Evolutionary conservation across 1,284 basidiomycete genomes (phyloP).

Genomic region (Hortiboletus rubellus): DNA sequence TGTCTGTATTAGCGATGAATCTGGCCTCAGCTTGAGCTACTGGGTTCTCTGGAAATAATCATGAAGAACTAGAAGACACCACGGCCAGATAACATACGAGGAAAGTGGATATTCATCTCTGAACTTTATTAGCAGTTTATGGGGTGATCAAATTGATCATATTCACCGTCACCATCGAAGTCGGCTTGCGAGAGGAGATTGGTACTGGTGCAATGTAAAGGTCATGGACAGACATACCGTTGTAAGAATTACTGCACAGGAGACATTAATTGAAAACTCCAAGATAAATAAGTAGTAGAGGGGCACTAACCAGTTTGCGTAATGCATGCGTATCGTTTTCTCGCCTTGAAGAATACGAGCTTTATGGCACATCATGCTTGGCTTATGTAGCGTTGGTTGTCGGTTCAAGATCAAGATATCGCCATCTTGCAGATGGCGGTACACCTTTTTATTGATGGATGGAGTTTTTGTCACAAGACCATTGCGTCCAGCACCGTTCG

Average conservation of each 20-base stretch:
- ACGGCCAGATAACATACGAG: constrained; percentile 60
- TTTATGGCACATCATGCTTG: constrained; percentile 99
- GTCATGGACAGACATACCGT: constrained; percentile 54
- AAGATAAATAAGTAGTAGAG: background rate
- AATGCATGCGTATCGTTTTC: constrained; percentile 99
- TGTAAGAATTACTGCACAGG: constrained; percentile 87
- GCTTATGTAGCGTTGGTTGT: constrained; percentile 98
- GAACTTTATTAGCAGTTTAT: constrained; percentile 16
- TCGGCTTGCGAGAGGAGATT: constrained; percentile 63
- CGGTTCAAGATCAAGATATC: constrained; percentile 97
- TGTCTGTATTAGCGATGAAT: constrained; percentile 97
- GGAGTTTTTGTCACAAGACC: constrained; percentile 71
- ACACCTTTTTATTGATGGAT: constrained; percentile 95
- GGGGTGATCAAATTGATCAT: constrained; percentile 1
- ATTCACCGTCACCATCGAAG: constrained; percentile 94
- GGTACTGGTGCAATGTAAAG: background rate
- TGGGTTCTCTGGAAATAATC: constrained; percentile 67
- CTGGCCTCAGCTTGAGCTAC: constrained; percentile 92
- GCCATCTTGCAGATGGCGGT: constrained; percentile 92
- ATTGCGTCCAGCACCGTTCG: constrained; percentile 50
- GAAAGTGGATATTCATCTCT: constrained; percentile 99
- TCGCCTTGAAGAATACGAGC: constrained; percentile 93
- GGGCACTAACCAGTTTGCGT: constrained; percentile 87
- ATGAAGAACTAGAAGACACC: constrained; percentile 10
- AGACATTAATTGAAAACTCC: constrained; percentile 7